Evolutionary conservation across 148 eudicot genomes (phyloP), one percentile per base, ranked within the genome.

Genomic region (Gaultheria prostrata): DNA sequence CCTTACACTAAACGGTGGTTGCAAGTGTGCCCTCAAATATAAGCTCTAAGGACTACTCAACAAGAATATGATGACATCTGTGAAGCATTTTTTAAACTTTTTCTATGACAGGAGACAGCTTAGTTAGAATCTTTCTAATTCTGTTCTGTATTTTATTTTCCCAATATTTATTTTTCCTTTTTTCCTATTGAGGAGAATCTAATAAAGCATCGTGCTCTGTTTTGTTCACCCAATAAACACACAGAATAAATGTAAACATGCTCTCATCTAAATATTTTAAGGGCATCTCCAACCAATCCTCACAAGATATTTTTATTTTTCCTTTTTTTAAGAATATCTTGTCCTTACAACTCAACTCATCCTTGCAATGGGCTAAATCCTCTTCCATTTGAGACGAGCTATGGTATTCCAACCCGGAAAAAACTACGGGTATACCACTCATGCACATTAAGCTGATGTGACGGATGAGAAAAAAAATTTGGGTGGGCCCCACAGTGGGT

Each of bases 61-160:
- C 14, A 74, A 74, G 77, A 74, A 39, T 45, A 74, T 43, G 24
- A 74, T 74, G 77, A 45, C 28, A 17, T 74, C 24, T 33, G 50
- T 21, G 77, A n/a, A 39, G 43, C 11, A 26, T 24, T 43, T 74
- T 74, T 74, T 39, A 50, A 21, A 43, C 43, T 18, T 51, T 51
- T 43, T 74, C 50, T 8, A 21, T 24, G 51, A 39, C 26, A 74
- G 77, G 77, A 43, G 77, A 74, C 77, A 74, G 45, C 46, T 54
- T 3, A 72, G 46, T 14, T 74, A 12, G 77, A 20, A 74, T 21
- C 26, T 11, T 6, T 12, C 28, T 24, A 18, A 39, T 24, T 24
- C 46, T 21, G 12, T 21, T 74, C 32, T 74, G 50, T 70, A 13
- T 70, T 70, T 15, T 14, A 8, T 70, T 32, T 20, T 43, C 28